phyloP scores from a whole-genome alignment of 2,329 filamentous ascomycete genomes.

The Celoporthe dispersa region DNA sequence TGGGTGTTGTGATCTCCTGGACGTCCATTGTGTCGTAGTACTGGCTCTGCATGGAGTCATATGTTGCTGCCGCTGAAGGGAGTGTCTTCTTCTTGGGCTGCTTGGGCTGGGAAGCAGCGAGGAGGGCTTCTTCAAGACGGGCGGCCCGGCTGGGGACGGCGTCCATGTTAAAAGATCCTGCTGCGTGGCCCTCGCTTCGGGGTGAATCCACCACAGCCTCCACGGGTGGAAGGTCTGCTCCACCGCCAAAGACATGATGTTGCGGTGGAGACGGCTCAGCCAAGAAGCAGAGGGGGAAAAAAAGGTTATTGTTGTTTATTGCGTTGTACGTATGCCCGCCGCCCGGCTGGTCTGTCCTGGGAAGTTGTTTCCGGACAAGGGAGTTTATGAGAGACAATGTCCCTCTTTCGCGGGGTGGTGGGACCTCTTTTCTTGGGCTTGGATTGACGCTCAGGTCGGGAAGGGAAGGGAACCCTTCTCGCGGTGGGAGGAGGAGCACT shows the following conservation, averaged over 20 bases:
- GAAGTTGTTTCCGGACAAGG: conserved; percentile 28
- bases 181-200: conserved; percentile 26
- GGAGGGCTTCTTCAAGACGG: conserved; percentile 20
- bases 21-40: conserved; percentile 31
- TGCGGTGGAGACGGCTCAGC: conserved; percentile 17
- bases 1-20: conserved; percentile 29
- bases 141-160: conserved; percentile 19
- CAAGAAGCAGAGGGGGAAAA: not conserved
- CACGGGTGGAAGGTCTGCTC: conserved; percentile 29
- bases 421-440: not conserved
- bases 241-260: conserved; percentile 30
- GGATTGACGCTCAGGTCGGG: not conserved
- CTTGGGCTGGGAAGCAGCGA: conserved; percentile 12
- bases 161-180: conserved; percentile 28
- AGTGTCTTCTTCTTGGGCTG: conserved; percentile 9
- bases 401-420: conserved; percentile 15
- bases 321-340: conserved; percentile 2
- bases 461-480: conserved; percentile 5
- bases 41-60: conserved; percentile 32
- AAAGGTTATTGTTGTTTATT: conserved; percentile 16
- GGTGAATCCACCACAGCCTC: conserved; percentile 22
- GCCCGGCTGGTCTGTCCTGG: conserved; percentile 10
- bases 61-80: conserved; percentile 15
- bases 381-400: conserved; percentile 30
- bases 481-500: conserved; percentile 5